A percentile compares a stretch with the other conserved stretches of the same genome.
phyloP scores from a whole-genome alignment of 2,329 filamentous ascomycete species.

The Ophiocordyceps unilateralis region DNA sequence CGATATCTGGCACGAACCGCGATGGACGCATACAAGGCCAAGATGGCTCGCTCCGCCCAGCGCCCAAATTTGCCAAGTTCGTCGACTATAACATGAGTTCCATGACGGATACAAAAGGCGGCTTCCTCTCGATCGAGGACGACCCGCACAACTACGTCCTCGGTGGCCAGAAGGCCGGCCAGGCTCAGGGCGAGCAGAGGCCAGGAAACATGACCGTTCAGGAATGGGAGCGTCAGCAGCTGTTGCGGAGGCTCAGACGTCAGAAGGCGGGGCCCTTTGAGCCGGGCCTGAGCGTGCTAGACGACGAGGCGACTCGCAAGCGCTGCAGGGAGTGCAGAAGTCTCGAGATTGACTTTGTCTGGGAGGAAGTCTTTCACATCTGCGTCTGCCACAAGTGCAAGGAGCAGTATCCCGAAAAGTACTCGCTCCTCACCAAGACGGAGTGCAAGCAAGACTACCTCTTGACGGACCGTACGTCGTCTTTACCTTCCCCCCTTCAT shows the following conservation, averaged over 20 bases:
- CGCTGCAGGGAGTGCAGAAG: conserved; percentile 70
- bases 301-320: conserved; percentile 45
- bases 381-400: conserved; percentile 72
- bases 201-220: conserved; percentile 76
- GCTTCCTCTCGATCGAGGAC: conserved; percentile 79
- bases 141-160: conserved; percentile 76
- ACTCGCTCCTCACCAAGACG: conserved; percentile 89
- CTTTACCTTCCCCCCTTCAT: conserved; percentile 2
- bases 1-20: conserved; percentile 29
- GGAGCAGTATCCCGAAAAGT: conserved; percentile 79
- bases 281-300: conserved; percentile 64
- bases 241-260: conserved; percentile 54
- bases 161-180: conserved; percentile 21
- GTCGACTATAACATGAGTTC: conserved; percentile 97
- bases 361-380: conserved; percentile 69
- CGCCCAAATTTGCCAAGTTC: conserved; percentile 79
- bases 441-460: conserved; percentile 93
- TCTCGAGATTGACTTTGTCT: conserved; percentile 86
- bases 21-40: conserved; percentile 41
- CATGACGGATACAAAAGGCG: conserved; percentile 96
- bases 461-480: conserved; percentile 62
- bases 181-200: conserved; percentile 33
- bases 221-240: conserved; percentile 78
- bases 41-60: conserved; percentile 46
- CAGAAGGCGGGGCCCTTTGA: conserved; percentile 73